Base-by-base conservation (phyloP, 768 basidiomycete genomes). In the Boletus sp. region DNA sequence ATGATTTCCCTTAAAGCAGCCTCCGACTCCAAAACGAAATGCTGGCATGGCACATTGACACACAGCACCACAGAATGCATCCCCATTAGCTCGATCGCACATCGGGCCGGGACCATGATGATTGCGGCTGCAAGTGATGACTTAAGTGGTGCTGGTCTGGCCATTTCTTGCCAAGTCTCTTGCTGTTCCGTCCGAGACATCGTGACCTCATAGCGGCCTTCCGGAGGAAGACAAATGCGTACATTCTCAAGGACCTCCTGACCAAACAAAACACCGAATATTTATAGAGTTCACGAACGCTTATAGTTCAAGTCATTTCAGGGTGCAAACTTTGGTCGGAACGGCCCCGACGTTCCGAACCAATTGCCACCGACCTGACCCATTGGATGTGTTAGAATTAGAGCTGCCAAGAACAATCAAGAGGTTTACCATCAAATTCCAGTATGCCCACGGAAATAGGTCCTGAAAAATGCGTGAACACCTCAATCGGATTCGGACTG, bases 371-470 rank as follows among this genome's bases (percentile, higher is more conserved):
- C 67, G 62, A 78, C 33, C 24, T 24, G 24, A 24, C 2, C 24
- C 24, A 24, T 24, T 24, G 24, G 24, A 24, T 24, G 24, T 24
- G 3, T 24, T 24, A 24, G 24, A 24, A 24, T 24, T 24, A 24
- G 24, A 24, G 24, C 24, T 24, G 24, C 24, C 24, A 24, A 24
- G 24, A 24, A 35, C 33, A 35, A 35, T 9, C 11, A 5, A 35
- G 28, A 49, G 18, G 8, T 72, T 66, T 64, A 86, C 87, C 86
- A 88, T 90, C 52, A 77, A 76, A 55, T 84, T 24, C 24, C 24
- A 24, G 24, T 24, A 24, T 24, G 24, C 84, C 71, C 77, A 79
- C n/a, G 70, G 69, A 40, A 71, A 71, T 39, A 73, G 28, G 51
- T 77, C 65, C 70, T 68, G n/a, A 50, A 48, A 41, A n/a, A 57